Conservation (phyloP, 2,329 filamentous ascomycete species). For the Pseudopyricularia javanii region DNA sequence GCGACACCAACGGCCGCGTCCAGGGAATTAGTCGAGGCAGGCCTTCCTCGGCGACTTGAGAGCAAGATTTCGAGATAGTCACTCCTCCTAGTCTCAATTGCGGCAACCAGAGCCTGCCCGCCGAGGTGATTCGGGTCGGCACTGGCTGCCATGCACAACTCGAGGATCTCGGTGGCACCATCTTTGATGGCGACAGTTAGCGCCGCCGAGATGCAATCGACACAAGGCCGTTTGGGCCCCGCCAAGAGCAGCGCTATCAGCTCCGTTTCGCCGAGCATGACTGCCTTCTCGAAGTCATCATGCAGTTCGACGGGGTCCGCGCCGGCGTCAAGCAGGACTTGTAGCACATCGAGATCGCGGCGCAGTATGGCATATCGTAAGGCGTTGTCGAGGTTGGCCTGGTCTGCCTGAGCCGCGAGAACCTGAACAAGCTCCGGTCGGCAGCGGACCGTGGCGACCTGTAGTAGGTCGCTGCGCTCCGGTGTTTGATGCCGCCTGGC, state of each 20-base stretch:
- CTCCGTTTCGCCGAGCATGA: conserved; percentile 9
- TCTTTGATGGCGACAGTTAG: conserved; percentile 13
- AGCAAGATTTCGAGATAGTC: conserved; percentile 11
- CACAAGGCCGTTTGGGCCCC: conserved; percentile 12
- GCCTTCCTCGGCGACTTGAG: conserved; percentile 5
- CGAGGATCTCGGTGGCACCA: conserved; percentile 8
- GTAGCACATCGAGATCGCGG: conserved; percentile 10
- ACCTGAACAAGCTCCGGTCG: conserved; percentile 11
- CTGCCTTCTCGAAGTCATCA: conserved; percentile 13
- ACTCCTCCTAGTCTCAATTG: conserved; percentile 9
- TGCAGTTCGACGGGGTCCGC: conserved; percentile 12
- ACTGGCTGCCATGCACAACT: conserved; percentile 11
- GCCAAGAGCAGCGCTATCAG: conserved; percentile 10
- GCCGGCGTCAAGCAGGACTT: conserved; percentile 11
- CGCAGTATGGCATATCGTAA: conserved; percentile 12
- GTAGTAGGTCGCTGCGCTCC: conserved; percentile 13
- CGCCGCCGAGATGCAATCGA: conserved; percentile 11
- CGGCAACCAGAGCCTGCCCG: conserved; percentile 10
- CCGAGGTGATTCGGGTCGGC: conserved; percentile 13
- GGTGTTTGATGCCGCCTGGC: conserved; percentile 8
- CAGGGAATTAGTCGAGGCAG: conserved; percentile 10
- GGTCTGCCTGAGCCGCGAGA: conserved; percentile 13
- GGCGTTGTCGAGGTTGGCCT: conserved; percentile 13
- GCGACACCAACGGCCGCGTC: conserved; percentile 11
- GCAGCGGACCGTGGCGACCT: conserved; percentile 10